Evolutionary conservation across 352 stramenopile species (phyloP).

Genomic region (Aphanomyces astaci): DNA sequence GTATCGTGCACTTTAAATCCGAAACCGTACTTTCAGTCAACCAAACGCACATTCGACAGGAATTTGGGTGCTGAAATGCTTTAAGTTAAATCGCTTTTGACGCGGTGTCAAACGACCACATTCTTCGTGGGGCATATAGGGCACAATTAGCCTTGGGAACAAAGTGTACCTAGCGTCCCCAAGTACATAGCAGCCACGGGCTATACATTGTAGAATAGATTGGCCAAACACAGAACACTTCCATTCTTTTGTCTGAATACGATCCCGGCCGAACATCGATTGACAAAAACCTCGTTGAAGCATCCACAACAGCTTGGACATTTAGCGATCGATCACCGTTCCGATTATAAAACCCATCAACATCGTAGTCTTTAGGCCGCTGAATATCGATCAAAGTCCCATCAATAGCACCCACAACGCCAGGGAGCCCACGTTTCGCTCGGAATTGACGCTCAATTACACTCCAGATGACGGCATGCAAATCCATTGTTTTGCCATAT

Average conservation of each 20-base stretch:
- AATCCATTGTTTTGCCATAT: neutral
- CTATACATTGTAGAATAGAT: neutral
- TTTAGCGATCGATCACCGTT: neutral
- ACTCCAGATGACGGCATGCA: neutral
- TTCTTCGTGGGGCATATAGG: conserved; percentile 4
- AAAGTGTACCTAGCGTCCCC: conserved; percentile 1
- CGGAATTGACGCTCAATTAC: neutral
- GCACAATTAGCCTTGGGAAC: conserved; percentile 5
- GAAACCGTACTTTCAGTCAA: conserved; percentile 2
- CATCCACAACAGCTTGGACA: neutral
- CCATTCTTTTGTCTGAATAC: neutral
- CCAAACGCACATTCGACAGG: conserved; percentile 11
- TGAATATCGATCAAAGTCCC: neutral
- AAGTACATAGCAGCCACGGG: neutral
- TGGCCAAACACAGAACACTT: neutral
- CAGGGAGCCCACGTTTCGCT: neutral
- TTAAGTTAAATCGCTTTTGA: neutral
- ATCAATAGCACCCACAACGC: neutral
- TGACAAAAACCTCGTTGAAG: neutral
- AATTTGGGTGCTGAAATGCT: neutral
- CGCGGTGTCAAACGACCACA: neutral
- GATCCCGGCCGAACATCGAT: neutral
- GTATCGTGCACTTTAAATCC: conserved; percentile 1
- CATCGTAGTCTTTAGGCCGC: neutral
- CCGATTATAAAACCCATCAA: neutral